phyloP scores from a whole-genome alignment of 768 basidiomycete genomes.

The Paxillus rubicundulus region DNA sequence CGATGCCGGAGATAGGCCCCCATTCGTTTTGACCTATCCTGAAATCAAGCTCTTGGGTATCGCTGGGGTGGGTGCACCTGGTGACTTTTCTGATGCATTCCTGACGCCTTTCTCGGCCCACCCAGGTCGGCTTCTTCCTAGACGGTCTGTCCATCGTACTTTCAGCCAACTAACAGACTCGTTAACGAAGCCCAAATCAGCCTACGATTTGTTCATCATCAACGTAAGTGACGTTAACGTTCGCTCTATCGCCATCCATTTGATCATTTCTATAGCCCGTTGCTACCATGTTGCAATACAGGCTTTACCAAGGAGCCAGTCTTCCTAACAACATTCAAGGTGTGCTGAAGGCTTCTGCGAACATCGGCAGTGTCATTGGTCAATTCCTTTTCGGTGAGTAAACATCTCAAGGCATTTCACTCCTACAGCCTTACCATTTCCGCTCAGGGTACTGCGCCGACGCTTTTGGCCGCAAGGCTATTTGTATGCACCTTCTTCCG shows the following conservation, averaged over 20 bases:
- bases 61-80: constrained; percentile 45
- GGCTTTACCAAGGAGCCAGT: constrained; percentile 49
- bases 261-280: constrained; percentile 45
- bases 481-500: constrained; percentile 41
- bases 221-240: constrained; percentile 41
- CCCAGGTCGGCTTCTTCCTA: constrained; percentile 66
- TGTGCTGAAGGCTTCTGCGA: constrained; percentile 63
- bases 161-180: background rate
- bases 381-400: constrained; percentile 59
- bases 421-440: background rate
- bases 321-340: constrained; percentile 59
- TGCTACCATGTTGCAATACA: constrained; percentile 64
- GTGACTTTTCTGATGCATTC: background rate
- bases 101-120: background rate
- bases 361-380: constrained; percentile 71
- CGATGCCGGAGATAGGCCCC: constrained; percentile 31
- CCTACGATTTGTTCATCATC: constrained; percentile 71
- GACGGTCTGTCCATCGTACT: constrained; percentile 47
- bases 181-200: constrained; percentile 33
- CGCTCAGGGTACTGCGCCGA: constrained; percentile 60
- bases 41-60: constrained; percentile 63
- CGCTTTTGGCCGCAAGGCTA: constrained; percentile 63
- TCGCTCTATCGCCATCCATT: background rate
- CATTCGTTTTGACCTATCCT: constrained; percentile 40
- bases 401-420: background rate